A percentile compares a stretch with the other conserved stretches of the same genome.
Conservation (phyloP, 2,329 filamentous ascomycete genomes). For the Catunica adiposa region DNA sequence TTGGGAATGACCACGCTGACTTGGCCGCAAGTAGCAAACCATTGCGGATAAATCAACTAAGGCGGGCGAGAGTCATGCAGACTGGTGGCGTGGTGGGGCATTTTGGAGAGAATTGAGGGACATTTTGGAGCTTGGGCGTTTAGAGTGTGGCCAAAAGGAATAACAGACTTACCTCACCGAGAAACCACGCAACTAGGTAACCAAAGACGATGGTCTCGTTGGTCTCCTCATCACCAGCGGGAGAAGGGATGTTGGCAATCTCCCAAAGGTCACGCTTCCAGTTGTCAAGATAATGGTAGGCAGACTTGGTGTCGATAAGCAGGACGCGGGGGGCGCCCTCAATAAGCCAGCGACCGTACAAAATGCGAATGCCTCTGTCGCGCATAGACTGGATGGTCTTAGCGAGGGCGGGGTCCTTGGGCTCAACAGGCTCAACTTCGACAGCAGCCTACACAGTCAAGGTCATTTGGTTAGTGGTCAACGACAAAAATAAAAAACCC, state of each 20-base stretch:
- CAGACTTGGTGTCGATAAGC: constrained; percentile 87
- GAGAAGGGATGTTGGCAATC: constrained; percentile 80
- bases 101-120: not conserved
- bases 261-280: constrained; percentile 98
- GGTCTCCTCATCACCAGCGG: constrained; percentile 79
- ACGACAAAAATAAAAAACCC: not conserved
- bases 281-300: constrained; percentile 79
- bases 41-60: not conserved
- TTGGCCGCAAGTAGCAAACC: not conserved
- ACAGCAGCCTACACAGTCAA: constrained; percentile 56
- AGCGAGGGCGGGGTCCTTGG: constrained; percentile 60
- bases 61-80: not conserved
- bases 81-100: not conserved
- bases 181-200: constrained; percentile 92
- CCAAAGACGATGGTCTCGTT: constrained; percentile 97
- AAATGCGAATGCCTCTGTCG: constrained; percentile 70
- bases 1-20: not conserved
- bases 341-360: constrained; percentile 95
- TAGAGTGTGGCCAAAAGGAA: not conserved
- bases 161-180: constrained; percentile 61
- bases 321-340: constrained; percentile 88
- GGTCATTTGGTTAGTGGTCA: constrained; percentile 1
- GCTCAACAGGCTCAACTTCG: constrained; percentile 86
- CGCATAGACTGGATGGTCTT: constrained; percentile 84
- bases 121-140: not conserved